Conservation (phyloP, 1,139 yeast genomes). For the Debaryomycetaceae sp. region DNA sequence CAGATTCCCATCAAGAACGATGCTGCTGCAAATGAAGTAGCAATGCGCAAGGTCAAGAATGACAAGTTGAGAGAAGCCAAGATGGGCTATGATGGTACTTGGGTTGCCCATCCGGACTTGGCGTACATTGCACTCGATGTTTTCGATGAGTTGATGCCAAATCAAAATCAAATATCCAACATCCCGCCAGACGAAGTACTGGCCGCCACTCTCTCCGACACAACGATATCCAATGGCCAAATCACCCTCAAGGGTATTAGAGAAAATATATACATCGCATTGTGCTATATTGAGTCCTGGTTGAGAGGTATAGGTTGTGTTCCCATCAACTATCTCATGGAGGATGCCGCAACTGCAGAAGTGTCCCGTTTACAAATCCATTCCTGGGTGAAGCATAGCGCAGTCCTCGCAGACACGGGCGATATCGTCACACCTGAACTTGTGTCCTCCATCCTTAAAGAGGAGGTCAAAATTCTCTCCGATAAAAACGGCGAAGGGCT, state of each 20-base stretch:
- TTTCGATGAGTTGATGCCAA: slow-evolving; percentile 14
- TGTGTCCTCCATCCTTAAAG: slow-evolving; percentile 8
- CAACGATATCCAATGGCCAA: slow-evolving; percentile 10
- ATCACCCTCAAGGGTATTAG: slow-evolving; percentile 14
- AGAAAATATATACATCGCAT: slow-evolving; percentile 15
- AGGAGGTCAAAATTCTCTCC: slow-evolving; percentile 10
- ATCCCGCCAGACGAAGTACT: slow-evolving; percentile 11
- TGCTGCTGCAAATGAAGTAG: slow-evolving; percentile 17
- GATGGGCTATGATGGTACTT: slow-evolving; percentile 17
- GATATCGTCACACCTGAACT: slow-evolving; percentile 12
- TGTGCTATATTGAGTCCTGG: slow-evolving; percentile 16
- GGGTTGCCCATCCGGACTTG: slow-evolving; percentile 19
- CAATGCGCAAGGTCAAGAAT: slow-evolving; percentile 22
- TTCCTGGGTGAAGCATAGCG: slow-evolving; percentile 15
- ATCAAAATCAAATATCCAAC: slow-evolving; percentile 16
- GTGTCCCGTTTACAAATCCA: slow-evolving; percentile 16
- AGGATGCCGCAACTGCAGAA: slow-evolving; percentile 20
- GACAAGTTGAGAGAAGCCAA: slow-evolving; percentile 22
- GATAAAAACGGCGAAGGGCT: slow-evolving; percentile 5
- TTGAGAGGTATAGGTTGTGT: slow-evolving; percentile 17
- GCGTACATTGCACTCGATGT: slow-evolving; percentile 15
- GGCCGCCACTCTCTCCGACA: slow-evolving; percentile 11
- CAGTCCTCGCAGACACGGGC: slow-evolving; percentile 10
- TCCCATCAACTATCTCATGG: slow-evolving; percentile 17
- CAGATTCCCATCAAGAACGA: slow-evolving; percentile 29